Evolutionary conservation across 2,329 filamentous ascomycete species (phyloP), one percentile per base, ranked within the genome.

Genomic region (Dothideomycetes sp.): DNA sequence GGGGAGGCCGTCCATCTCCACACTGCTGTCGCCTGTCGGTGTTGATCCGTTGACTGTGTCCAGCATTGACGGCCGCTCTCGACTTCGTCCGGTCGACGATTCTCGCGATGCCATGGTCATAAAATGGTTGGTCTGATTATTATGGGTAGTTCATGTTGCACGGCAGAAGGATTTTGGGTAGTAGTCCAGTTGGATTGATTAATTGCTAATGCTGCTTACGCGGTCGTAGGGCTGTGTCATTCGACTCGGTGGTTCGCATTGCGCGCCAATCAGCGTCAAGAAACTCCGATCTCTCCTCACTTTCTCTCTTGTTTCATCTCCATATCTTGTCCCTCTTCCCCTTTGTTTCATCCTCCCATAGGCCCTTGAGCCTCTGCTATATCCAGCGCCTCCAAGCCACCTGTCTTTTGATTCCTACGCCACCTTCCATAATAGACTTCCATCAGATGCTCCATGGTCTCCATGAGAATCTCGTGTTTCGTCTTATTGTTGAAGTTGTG

Each of bases 1-100:
- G 33, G 59, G 52, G 37, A 61, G 55, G 39, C 55, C 54, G 39
- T 56, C 57, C 35, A 60, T 47, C 45, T 53, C 57, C 22, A 40
- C 37, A 11, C 30, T 34, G 33, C 24, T 22, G 28, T 38, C 30
- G 16, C 23, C 27, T 23, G 7, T 12, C 18, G 23, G 2, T 17
- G 34, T 18, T 7, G 27, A 27, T 1, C 28, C 33, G 10, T 13
- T 33, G 11, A 34, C 16, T 15, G 34, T 38, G 9, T 18, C 38
- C n/a, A 27, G 34, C 17, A 17, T 9, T 15, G 31, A 12, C 4
- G 31, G 30, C 7, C 40, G 32, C 19, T 42, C 32, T 18, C 33
- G 18, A 22, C 20, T 42, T 17, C 22, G n/a, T 12, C 33, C 11
- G 25, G 40, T 15, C 7, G 40, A 13, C 11, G n/a, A 20, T 20